Percentiles rank a stretch among this genome's conserved stretches.
phyloP scores from a whole-genome alignment of 108 stramenopile genomes.

The Cyclotella atomus region DNA sequence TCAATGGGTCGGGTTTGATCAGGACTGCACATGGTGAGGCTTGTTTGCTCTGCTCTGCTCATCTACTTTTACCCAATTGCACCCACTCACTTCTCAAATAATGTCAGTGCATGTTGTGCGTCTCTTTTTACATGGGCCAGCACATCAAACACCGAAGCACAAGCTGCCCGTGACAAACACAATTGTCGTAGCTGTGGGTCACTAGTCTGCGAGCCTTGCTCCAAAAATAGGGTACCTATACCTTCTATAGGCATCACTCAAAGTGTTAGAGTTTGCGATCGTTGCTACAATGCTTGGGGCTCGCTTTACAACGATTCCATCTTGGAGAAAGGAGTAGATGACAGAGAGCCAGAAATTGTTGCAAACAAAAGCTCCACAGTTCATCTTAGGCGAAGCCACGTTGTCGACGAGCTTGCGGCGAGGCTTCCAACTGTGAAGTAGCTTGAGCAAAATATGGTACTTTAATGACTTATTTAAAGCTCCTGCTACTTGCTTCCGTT shows the following conservation, averaged over 20 bases:
- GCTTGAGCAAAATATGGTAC: neutral
- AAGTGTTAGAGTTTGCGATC: slow-evolving; percentile 93
- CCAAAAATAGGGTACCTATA: slow-evolving; percentile 81
- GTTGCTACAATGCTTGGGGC: slow-evolving; percentile 91
- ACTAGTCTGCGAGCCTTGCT: slow-evolving; percentile 95
- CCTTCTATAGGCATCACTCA: slow-evolving; percentile 85
- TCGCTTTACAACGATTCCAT: slow-evolving; percentile 47
- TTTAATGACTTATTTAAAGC: no score
- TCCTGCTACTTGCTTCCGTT: no score
- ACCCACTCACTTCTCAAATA: neutral
- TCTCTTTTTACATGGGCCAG: slow-evolving; percentile 95
- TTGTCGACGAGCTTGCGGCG: slow-evolving; percentile 78
- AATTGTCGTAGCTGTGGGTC: slow-evolving; percentile 95
- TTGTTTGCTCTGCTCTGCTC: neutral
- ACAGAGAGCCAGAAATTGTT: neutral
- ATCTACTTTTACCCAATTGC: neutral
- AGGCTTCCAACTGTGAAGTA: slow-evolving; percentile 44
- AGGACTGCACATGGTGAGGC: slow-evolving; percentile 76
- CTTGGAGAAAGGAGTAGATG: neutral
- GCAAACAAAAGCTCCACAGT: slow-evolving; percentile 5
- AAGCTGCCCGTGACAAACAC: slow-evolving; percentile 93
- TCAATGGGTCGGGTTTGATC: slow-evolving; percentile 90
- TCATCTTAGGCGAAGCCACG: slow-evolving; percentile 53
- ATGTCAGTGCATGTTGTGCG: slow-evolving; percentile 78
- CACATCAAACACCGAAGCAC: slow-evolving; percentile 86